Evolutionary conservation across 164 flowering plant species (phyloP), one percentile per base, ranked within the genome.

Genomic region (Piper betle): DNA sequence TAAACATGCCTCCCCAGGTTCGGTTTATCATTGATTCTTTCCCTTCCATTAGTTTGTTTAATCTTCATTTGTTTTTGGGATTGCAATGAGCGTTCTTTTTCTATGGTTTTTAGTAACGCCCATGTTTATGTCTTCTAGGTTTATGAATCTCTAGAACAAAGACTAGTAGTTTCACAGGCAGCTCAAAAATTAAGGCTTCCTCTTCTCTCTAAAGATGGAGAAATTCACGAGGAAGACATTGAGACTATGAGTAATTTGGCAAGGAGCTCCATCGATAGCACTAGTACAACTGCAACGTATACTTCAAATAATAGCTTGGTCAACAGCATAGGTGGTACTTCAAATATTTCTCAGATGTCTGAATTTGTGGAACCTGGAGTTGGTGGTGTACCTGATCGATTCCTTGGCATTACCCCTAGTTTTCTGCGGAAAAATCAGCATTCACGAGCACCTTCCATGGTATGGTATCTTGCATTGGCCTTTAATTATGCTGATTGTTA

Each of bases 331-430:
- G 71, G 71, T 0, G 78, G 69, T 66, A 65, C 67, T n/a, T 55
- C 76, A 39, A 77, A 60, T 59, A 80, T 55, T 72, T 62, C 66
- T 16, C 60, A 53, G 66, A 20, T 68, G 46, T 37, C 65, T 39
- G 96, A 88, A 67, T 46, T 67, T 11, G 68, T 60, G 3, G 97
- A 93, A 69, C 82, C 88, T 71, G 90, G 78, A 67, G 79, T 90
- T 74, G 99, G 97, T 69, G 99, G 99, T 65, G 97, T 90, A 61
- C 94, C 97, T 2, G 85, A 81, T 72, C 82, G 94, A 42, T 93
- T 82, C 73, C 93, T 93, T 75, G 97, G 97, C 68, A 74, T 93
- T 65, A 93, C 97, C 37, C 86, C 92, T 37, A 65, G 77, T 72
- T 93, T 84, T 69, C 74, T 93, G 62, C 81, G 90, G 88, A 86